Base-by-base conservation (phyloP, 129 eudicot genomes). In the Artemisia argyi region DNA sequence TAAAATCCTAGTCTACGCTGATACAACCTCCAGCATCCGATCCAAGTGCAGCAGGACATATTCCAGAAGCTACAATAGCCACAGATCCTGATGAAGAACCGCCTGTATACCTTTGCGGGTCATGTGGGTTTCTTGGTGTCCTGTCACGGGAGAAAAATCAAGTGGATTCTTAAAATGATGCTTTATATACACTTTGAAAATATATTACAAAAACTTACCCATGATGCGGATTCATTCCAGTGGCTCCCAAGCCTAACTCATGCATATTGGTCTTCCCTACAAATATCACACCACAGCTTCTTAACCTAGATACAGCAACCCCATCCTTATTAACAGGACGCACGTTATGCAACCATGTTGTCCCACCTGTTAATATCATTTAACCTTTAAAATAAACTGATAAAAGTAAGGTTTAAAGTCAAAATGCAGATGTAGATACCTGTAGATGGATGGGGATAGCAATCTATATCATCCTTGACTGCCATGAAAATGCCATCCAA, bases 61-160 rank as follows among this genome's bases (percentile, higher is more conserved):
- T 61, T 61, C 66, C 66, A 61, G 66, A 13, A 61, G 66, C 66
- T 61, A 61, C 66, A 61, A 61, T 61, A 26, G 66, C 66, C 5
- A 47, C 66, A 28, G 66, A 61, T 26, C 66, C 66, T 11, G 66
- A 61, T 61, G 66, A 61, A 61, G 66, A 61, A 11, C 66, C 66
- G 9, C 66, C 66, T 2, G 66, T 61, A 61, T 24, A 22, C 47
- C 66, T 61, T 61, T 24, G 44, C 14, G 66, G 46, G 66, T 61
- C 66, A 61, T 61, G 66, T 26, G 66, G 66, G 44, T 61, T 61
- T 61, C 66, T 61, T 28, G 66, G 66, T 61, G 66, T 61, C 42
- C 66, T 61, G 66, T 61, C 44, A 61, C 11, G 47, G 42, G 11
- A 26, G 32, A 7, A 57, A 57, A 57, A 57, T 19, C 57, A 57